Evolutionary conservation across 176 grass and related monocot genomes (phyloP).

Genomic region (Thalia dealbata): DNA sequence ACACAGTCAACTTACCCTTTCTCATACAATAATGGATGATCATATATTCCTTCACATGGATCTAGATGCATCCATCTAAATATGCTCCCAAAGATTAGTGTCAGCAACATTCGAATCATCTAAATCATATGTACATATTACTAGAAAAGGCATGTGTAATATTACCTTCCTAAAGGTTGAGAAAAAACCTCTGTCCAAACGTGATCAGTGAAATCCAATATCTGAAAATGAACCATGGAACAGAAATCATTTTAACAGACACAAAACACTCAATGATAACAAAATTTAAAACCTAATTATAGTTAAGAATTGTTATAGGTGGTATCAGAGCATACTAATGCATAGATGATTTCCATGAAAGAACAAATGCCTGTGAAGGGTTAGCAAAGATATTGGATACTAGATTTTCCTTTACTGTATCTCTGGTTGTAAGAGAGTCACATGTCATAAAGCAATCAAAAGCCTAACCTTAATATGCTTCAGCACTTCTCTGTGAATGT

Average conservation of each 20-base stretch:
- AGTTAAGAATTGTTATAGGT: neutral
- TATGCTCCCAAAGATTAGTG: conserved; percentile 24
- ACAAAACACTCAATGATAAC: neutral
- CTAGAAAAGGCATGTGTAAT: conserved; percentile 1
- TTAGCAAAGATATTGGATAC: neutral
- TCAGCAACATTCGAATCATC: conserved; percentile 9
- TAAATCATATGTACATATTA: neutral
- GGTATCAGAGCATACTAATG: neutral
- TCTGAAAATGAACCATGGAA: conserved; percentile 34
- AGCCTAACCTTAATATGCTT: neutral
- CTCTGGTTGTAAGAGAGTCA: neutral
- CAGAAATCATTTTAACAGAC: neutral
- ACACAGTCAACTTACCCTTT: conserved; percentile 42
- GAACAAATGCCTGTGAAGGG: neutral
- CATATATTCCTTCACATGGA: conserved; percentile 88
- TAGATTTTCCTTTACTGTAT: neutral
- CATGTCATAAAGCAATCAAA: neutral
- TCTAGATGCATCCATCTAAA: conserved; percentile 99
- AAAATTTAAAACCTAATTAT: neutral
- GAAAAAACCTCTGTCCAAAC: conserved; percentile 96
- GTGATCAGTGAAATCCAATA: conserved; percentile 94
- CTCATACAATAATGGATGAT: conserved; percentile 90
- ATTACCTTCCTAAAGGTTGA: conserved; percentile 64
- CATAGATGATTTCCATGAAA: neutral
- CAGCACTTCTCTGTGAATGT: neutral